Evolutionary conservation across 257 asterid species (phyloP), one percentile per base, ranked within the genome.

Genomic region (Solanum chilense): DNA sequence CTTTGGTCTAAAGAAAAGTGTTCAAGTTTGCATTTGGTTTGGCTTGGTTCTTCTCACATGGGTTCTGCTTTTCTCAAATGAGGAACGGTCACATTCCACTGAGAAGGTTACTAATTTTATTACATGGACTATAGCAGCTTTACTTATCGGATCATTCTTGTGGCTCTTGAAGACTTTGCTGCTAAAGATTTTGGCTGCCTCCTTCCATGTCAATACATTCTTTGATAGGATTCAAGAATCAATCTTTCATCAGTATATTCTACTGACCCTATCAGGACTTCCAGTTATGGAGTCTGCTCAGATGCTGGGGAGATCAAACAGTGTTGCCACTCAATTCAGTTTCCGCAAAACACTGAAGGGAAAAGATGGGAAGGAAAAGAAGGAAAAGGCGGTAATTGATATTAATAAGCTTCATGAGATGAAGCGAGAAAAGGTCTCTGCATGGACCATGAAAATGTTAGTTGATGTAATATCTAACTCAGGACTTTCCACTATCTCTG

Each of bases 371-470:
- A 91, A 91, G 86, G 92, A 89, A 82, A 91, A 92, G 92, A 90
- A 93, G 90, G 89, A 80, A 87, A 91, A 91, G 74, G 88, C 87
- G 74, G 91, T 88, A 39, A 90, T 94, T 29, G 96, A 96, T 90
- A 91, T 96, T 62, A 92, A 89, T 85, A 93, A 93, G 87, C 94
- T 95, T 47, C 96, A 95, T 85, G 91, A 86, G 86, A 95, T 96
- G 98, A 96, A 93, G 90, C 94, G 91, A 75, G 98, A 92, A 42
- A 96, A 96, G 91, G 98, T 96, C 85, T 91, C 98, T 9, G 95
- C 99, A 25, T 95, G 97, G 98, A 96, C 99, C n/a, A 93, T 96
- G 96, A 95, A 95, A 84, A 94, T 89, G 97, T 89, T 95, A 58
- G 93, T 95, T 44, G 98, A 95, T 83, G 92, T 88, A 82, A 92